These are phyloP conservation scores for Calocybe indica DNA, from an alignment of 768 basidiomycete genomes.

Conservation along the genomic window DNA sequence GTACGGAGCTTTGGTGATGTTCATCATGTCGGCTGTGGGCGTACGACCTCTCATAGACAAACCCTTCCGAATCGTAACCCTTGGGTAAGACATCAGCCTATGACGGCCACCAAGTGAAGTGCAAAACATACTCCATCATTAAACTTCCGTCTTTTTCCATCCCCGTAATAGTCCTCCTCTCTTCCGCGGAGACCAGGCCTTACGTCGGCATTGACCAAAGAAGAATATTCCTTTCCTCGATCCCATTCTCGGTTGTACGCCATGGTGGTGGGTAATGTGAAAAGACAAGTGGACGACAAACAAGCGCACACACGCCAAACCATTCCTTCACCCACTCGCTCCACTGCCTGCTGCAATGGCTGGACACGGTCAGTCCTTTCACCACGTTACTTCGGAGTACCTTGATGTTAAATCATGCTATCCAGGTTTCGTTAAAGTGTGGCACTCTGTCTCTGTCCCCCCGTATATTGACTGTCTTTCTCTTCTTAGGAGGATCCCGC, in stretches of 20 bases:
- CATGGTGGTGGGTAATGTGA: slow-evolving; percentile 41
- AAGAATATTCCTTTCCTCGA: slow-evolving; percentile 56
- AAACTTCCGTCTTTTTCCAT: slow-evolving; percentile 75
- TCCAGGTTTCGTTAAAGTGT: slow-evolving; percentile 56
- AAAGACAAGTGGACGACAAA: slow-evolving; percentile 21
- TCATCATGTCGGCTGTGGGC: slow-evolving; percentile 25
- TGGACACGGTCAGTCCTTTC: slow-evolving; percentile 49
- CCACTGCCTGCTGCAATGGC: slow-evolving; percentile 40
- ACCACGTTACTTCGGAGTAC: too few relatives aligned
- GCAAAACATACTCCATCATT: slow-evolving; percentile 60
- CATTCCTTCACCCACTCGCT: slow-evolving; percentile 20
- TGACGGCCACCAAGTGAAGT: background rate
- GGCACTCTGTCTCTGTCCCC: background rate
- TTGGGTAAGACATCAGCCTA: background rate
- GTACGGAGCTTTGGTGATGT: slow-evolving; percentile 39
- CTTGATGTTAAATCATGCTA: slow-evolving; percentile 10
- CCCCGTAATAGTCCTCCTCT: slow-evolving; percentile 65
- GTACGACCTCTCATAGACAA: slow-evolving; percentile 17
- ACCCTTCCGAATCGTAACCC: too few relatives aligned
- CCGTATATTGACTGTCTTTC: background rate
- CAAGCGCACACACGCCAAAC: slow-evolving; percentile 30
- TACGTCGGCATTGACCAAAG: slow-evolving; percentile 32
- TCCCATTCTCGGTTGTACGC: slow-evolving; percentile 86
- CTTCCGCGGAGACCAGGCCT: slow-evolving; percentile 42
- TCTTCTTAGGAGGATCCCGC: slow-evolving; percentile 45